Evolutionary conservation across 2,329 filamentous ascomycete species (phyloP).

Genomic region (Blastomyces parvus): DNA sequence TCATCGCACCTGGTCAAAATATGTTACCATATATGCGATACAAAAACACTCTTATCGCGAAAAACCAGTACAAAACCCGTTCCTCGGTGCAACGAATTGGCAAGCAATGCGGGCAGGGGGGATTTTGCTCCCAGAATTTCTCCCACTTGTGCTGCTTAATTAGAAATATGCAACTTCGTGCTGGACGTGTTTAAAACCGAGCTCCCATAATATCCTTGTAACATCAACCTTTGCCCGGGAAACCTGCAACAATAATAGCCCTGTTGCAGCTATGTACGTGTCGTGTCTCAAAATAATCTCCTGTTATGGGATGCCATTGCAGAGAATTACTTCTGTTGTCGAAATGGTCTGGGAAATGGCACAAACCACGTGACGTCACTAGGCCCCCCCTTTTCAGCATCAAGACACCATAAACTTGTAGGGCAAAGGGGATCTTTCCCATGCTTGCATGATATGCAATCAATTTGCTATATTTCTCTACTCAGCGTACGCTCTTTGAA

Average conservation of each 20-base stretch:
- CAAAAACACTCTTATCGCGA: not conserved
- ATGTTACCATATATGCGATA: not conserved
- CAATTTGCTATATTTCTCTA: not conserved
- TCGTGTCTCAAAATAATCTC: not conserved
- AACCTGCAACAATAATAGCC: not conserved
- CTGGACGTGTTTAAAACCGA: not conserved
- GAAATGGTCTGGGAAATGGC: not conserved
- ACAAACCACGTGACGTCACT: not conserved
- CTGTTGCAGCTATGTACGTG: not conserved
- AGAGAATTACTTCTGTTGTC: no score
- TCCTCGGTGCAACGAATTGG: not conserved
- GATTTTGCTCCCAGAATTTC: not conserved
- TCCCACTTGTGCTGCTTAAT: not conserved
- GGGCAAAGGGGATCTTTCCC: not conserved
- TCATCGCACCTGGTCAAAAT: not conserved
- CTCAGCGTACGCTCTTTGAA: not conserved
- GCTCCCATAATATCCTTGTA: no score
- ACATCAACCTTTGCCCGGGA: no score
- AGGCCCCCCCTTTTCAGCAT: no score
- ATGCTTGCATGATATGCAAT: not conserved
- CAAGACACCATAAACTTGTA: no score
- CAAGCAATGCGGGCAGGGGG: not conserved
- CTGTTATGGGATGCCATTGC: no score
- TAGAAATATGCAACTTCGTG: not conserved
- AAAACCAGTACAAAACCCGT: not conserved